Conservation (phyloP, 768 basidiomycete genomes). For the Suillus tomentosus region DNA sequence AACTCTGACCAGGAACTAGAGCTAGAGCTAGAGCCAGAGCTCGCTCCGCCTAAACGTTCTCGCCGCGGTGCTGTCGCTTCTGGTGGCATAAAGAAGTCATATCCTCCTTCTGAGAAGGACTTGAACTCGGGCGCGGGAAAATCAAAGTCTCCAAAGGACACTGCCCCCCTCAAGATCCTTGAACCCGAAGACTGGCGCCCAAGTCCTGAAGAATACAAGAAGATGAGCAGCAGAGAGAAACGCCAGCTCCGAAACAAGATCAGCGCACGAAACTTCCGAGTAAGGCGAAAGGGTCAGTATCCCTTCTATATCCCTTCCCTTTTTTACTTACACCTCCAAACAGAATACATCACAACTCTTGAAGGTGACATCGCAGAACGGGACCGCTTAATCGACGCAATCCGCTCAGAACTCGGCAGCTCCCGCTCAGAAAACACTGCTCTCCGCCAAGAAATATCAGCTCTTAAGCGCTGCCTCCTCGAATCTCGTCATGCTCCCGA, state of each 20-base stretch:
- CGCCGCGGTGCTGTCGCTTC: constrained; percentile 70
- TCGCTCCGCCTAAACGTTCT: constrained; percentile 43
- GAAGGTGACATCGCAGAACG: constrained; percentile 93
- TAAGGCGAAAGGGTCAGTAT: constrained; percentile 79
- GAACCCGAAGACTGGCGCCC: constrained; percentile 80
- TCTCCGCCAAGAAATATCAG: constrained; percentile 72
- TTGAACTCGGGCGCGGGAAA: constrained; percentile 13
- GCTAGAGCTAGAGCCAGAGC: constrained; percentile 22
- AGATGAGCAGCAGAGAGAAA: constrained; percentile 95
- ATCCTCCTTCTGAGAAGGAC: constrained; percentile 38
- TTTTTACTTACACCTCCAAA: not conserved
- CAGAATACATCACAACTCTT: constrained; percentile 93
- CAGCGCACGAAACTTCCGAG: constrained; percentile 92
- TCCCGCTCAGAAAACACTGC: constrained; percentile 83
- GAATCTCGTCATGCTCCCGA: constrained; percentile 58
- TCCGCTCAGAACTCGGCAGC: constrained; percentile 79
- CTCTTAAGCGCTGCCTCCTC: constrained; percentile 74
- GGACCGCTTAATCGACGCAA: constrained; percentile 86
- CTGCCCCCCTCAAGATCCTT: constrained; percentile 21
- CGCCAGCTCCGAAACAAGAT: constrained; percentile 97
- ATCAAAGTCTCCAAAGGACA: constrained; percentile 33
- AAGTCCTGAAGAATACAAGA: constrained; percentile 90
- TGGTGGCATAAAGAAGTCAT: constrained; percentile 72
- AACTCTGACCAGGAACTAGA: constrained; percentile 41
- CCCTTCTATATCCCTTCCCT: not conserved